Conservation (phyloP, 371 early-diverging fungal species). For the Mucor saturninus region DNA sequence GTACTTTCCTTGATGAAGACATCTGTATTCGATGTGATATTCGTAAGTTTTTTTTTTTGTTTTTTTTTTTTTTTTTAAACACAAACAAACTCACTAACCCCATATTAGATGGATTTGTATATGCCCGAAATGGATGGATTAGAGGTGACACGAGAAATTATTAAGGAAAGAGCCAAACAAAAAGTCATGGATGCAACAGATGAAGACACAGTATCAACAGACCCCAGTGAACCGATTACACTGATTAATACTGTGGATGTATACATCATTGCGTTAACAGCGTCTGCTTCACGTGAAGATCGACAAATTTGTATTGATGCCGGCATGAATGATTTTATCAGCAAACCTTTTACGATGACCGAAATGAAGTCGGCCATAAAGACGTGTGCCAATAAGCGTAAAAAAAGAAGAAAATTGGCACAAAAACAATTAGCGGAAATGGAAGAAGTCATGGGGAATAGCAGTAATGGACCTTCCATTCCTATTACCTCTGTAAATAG, state of each 20-base stretch:
- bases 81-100: neutral
- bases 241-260: slow-evolving; percentile 50
- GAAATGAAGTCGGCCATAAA: slow-evolving; percentile 58
- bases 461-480: neutral
- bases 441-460: slow-evolving; percentile 18
- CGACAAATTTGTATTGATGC: slow-evolving; percentile 66
- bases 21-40: slow-evolving; percentile 51
- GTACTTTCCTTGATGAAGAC: slow-evolving; percentile 50
- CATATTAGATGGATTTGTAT: slow-evolving; percentile 52
- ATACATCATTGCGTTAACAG: slow-evolving; percentile 66
- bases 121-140: slow-evolving; percentile 62
- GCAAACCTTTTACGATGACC: slow-evolving; percentile 61
- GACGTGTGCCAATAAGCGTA: slow-evolving; percentile 31
- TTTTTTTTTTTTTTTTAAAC: too few species aligned
- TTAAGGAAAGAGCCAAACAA: slow-evolving; percentile 31
- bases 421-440: slow-evolving; percentile 29
- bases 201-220: neutral
- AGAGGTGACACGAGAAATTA: slow-evolving; percentile 51
- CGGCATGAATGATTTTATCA: slow-evolving; percentile 68
- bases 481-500: neutral
- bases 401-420: slow-evolving; percentile 35
- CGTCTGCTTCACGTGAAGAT: slow-evolving; percentile 62
- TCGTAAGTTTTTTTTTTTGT: slow-evolving; percentile 32
- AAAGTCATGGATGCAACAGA: neutral
- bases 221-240: neutral